Base-by-base conservation (phyloP, 208 protist species). In the Acanthamoeba castellanii region DNA sequence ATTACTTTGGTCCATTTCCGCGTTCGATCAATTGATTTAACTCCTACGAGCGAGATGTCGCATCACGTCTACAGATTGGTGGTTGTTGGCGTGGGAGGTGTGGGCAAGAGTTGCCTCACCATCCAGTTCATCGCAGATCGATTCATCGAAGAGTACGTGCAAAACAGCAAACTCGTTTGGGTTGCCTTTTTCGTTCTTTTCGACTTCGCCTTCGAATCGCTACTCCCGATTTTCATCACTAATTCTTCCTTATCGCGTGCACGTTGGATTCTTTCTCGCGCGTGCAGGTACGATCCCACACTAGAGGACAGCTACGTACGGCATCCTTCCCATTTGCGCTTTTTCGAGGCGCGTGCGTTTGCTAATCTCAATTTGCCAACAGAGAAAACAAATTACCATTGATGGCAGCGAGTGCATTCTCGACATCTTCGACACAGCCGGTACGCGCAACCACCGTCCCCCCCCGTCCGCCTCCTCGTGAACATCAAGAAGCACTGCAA, bases 381-480 rank as follows among this genome's bases (percentile, higher is more conserved):
- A 92, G 59, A 68, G 87, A 37, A 92, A 92, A 34, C 52, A 95
- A 45, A 57, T 95, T n/a, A 66, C 47, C n/a, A 42, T 96, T 14
- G 94, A 96, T 76, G 52, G 42, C 18, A 61, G 64, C 9, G 82
- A 85, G 30, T 89, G 82, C 82, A 47, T 89, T 16, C 82, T 89
- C 16, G 82, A 89, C 82, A 89, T 89, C 13, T 68, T 89, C 34
- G 82, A 89, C 37, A 89, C 82, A 25, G 82, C 82, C 52, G 95
- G 72, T 82, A 50, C 37, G 37, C 22, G 30, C 9, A 20, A 25
- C 30, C 50, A 25, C 45, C 22, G 7, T 78, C 66, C 9, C 66
- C 22, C 37, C 37, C 37, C 37, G 1, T 3, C 37, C 37, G 37
- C 37, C 37, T 3, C 37, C 37, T n/a, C n/a, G n/a, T n/a, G n/a